Base-by-base conservation (phyloP, 2,329 filamentous ascomycete species). In the Akanthomyces muscarius region DNA sequence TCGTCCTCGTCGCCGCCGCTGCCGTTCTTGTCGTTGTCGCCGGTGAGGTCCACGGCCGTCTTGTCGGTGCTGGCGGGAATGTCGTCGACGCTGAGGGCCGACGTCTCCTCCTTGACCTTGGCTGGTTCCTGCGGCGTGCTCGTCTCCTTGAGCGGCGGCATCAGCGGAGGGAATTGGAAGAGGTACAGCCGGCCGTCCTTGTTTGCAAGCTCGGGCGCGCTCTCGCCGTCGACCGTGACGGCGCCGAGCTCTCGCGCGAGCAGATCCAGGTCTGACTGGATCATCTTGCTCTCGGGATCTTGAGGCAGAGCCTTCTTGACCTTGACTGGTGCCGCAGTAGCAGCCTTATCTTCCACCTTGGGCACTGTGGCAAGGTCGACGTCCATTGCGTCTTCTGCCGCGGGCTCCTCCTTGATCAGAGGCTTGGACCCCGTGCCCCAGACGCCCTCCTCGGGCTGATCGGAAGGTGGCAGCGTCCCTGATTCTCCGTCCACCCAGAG, bases 161-260 rank as follows among this genome's bases (percentile, higher is more conserved):
- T 78, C 4, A 87, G 75, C 5, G 85, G 85, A 47, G 86, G 86
- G 67, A 89, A 83, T 68, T 88, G 86, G 74, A 88, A 88, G 56
- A 89, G 77, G 65, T 87, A 88, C 59, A 88, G 72, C 44, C 83
- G 80, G 25, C 86, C 85, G 52, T 86, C 83, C 66, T 77, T 78
- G 71, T 76, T 73, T 53, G 71, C 66, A 2, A 71, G 71, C 50
- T 72, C 70, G 18, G 65, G 66, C 62, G 70, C 70, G 23, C 67
- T 63, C 16, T 70, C 70, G 56, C 71, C 69, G 16, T 67, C 69
- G 25, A 73, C 69, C 21, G 72, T 71, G 50, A 74, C 67, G 45
- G 75, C 71, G 28, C 77, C 78, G n/a, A 81, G 69, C 61, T 81
- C 79, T 66, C 72, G 74, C 28, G 77, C 74, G 30, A 81, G 74